Evolutionary conservation across 1,284 basidiomycete genomes (phyloP), one percentile per base, ranked within the genome.

Genomic region (Pseudozyma flocculosa): DNA sequence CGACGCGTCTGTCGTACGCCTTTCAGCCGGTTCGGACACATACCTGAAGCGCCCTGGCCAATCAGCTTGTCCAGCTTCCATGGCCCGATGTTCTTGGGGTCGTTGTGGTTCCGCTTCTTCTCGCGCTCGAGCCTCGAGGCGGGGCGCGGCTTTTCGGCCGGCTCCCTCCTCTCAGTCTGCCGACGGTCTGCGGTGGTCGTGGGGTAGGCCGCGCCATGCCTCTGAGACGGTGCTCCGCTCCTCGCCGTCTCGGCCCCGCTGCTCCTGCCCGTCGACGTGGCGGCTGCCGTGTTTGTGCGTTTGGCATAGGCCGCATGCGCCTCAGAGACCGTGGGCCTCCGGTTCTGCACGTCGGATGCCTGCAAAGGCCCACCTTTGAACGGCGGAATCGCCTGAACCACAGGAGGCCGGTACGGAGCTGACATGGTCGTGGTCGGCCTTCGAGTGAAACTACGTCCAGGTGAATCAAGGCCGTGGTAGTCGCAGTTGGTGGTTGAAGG

Each of bases 31-130:
- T n/a, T n/a, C n/a, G 26, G 11, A 29, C 11, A 29, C 26, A 7
- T 11, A 29, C 69, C 69, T 72, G 87, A 90, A 70, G 86, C 88
- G 32, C 93, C 93, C 74, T 89, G 88, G 7, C 94, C 94, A 70
- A 97, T 89, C 4, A 89, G 90, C 76, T 89, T 86, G 42, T 93
- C 93, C 41, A 97, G 85, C 79, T 90, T 88, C 93, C 93, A 97
- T 50, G 88, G 83, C 4, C 93, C 93, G 63, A 97, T 91, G 47
- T 68, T 73, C 56, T 80, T 79, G 2, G 81, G 82, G 59, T 77
- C 75, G 38, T 73, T 74, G 70, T 71, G 73, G 36, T 76, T 81
- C 76, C 50, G 80, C 79, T 70, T 78, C 66, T 76, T 78, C 54
- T 76, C 72, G 26, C 72, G 57, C 53, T 75, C 75, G 10, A 76